A percentile compares a stretch with the other conserved stretches of the same genome.
phyloP scores from a whole-genome alignment of 495 filamentous ascomycete genomes.

The Penicillium daleae region DNA sequence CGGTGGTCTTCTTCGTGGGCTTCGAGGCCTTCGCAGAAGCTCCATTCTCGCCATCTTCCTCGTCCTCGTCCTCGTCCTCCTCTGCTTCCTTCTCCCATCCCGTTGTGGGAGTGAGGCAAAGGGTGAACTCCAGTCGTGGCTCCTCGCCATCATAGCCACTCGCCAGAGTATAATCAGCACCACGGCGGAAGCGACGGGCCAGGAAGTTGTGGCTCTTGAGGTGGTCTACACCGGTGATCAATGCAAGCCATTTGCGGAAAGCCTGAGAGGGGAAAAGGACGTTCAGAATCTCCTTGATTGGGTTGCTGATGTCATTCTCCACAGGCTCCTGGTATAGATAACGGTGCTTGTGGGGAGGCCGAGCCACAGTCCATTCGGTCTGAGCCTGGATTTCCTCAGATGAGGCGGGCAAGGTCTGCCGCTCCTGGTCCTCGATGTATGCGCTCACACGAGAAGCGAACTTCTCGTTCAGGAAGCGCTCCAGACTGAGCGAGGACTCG shows the following conservation, averaged over 20 bases:
- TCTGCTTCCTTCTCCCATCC: slow-evolving; percentile 79
- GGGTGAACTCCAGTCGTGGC: slow-evolving; percentile 82
- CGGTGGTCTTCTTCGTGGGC: slow-evolving; percentile 30
- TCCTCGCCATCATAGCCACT: slow-evolving; percentile 76
- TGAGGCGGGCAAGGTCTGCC: slow-evolving; percentile 42
- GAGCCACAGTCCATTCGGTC: slow-evolving; percentile 72
- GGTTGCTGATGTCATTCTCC: slow-evolving; percentile 46
- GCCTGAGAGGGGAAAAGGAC: slow-evolving; percentile 78
- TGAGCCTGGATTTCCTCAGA: slow-evolving; percentile 61
- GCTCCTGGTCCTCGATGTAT: slow-evolving; percentile 70
- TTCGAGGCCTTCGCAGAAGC: slow-evolving; percentile 21
- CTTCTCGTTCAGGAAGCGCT: slow-evolving; percentile 74
- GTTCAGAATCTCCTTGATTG: slow-evolving; percentile 75
- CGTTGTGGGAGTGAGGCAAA: slow-evolving; percentile 77
- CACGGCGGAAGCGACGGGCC: slow-evolving; percentile 81
- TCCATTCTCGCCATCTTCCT: slow-evolving; percentile 29
- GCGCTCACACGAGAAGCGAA: slow-evolving; percentile 69
- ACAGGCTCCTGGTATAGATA: slow-evolving; percentile 76
- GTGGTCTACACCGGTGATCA: slow-evolving; percentile 72
- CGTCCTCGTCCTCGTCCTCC: slow-evolving; percentile 51
- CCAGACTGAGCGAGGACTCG: slow-evolving; percentile 78
- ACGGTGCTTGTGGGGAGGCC: slow-evolving; percentile 93
- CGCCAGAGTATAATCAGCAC: slow-evolving; percentile 90
- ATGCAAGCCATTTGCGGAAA: slow-evolving; percentile 88
- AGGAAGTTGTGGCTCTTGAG: slow-evolving; percentile 67